These are phyloP conservation scores for Ganoderma meredithae DNA, from an alignment of 1,284 basidiomycete species.

Conservation along the genomic window DNA sequence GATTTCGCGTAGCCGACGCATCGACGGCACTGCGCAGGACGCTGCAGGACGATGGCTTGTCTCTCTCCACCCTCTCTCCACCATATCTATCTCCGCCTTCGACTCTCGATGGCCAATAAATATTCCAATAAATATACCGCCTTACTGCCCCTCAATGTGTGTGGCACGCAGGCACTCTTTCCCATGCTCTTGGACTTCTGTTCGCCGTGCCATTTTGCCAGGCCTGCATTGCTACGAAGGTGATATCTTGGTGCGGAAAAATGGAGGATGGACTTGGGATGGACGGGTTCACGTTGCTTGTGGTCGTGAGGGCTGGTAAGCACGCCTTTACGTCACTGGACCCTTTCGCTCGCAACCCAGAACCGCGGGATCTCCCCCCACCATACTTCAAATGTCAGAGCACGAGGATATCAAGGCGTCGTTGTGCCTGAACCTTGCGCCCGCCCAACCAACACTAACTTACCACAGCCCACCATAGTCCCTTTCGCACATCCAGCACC, in stretches of 20 bases:
- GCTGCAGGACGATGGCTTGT: background rate
- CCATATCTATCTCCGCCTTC: background rate
- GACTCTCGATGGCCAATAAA: background rate
- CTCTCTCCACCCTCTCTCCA: background rate
- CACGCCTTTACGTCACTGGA: background rate
- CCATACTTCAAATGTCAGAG: constrained; percentile 3
- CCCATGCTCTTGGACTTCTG: background rate
- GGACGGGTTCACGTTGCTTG: background rate
- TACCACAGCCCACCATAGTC: background rate
- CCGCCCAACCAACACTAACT: background rate
- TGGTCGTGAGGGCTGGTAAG: background rate
- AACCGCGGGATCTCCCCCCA: background rate
- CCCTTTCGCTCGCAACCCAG: background rate
- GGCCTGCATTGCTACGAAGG: background rate
- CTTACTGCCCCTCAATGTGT: background rate
- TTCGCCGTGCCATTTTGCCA: background rate
- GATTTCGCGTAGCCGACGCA: background rate
- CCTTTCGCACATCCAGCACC: background rate
- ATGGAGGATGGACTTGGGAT: background rate
- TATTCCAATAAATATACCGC: background rate
- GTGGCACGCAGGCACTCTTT: background rate
- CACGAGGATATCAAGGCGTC: constrained; percentile 2
- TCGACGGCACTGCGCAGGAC: background rate
- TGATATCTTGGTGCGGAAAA: background rate
- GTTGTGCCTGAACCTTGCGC: background rate